phyloP scores from a whole-genome alignment of 2,329 filamentous ascomycete genomes.

The Thermochaetoides dissita region DNA sequence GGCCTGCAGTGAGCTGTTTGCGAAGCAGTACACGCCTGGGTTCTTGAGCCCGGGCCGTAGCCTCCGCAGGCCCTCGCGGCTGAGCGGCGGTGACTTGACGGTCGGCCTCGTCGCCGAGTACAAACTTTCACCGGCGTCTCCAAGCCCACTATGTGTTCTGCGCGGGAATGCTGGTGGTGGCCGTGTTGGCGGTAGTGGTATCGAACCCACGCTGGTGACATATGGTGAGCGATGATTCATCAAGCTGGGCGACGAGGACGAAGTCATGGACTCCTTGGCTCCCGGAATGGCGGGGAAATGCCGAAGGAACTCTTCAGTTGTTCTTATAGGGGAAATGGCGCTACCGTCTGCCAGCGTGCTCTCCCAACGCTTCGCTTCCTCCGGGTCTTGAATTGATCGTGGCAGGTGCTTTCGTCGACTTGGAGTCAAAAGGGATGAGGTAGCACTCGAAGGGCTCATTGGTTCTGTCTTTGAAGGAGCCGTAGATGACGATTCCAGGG shows the following conservation, averaged over 20 bases:
- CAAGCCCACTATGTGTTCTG: constrained; percentile 68
- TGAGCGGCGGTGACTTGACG: constrained; percentile 16
- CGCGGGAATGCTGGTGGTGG: constrained; percentile 55
- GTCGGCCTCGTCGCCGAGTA: too few species aligned
- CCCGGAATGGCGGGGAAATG: constrained; percentile 61
- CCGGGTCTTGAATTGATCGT: constrained; percentile 56
- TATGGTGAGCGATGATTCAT: not conserved
- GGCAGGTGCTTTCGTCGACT: constrained; percentile 8
- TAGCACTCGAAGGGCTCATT: too few species aligned
- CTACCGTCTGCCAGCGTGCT: constrained; percentile 50
- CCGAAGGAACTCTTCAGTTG: constrained; percentile 71
- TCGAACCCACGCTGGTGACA: constrained; percentile 20
- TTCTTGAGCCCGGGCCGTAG: constrained; percentile 62
- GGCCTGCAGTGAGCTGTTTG: constrained; percentile 80
- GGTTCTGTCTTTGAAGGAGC: constrained; percentile 8
- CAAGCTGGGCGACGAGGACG: constrained; percentile 16
- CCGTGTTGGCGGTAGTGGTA: constrained; percentile 46
- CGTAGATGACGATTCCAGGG: constrained; percentile 32
- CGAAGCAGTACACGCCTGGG: constrained; percentile 74
- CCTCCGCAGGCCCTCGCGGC: constrained; percentile 29
- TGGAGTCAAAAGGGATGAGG: too few species aligned
- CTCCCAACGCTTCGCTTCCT: constrained; percentile 72
- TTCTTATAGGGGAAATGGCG: constrained; percentile 45
- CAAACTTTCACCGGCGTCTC: constrained; percentile 12
- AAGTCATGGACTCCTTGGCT: constrained; percentile 46